Evolutionary conservation across 208 protist genomes (phyloP), one percentile per base, ranked within the genome.

Genomic region (Trypanosoma conorhini): DNA sequence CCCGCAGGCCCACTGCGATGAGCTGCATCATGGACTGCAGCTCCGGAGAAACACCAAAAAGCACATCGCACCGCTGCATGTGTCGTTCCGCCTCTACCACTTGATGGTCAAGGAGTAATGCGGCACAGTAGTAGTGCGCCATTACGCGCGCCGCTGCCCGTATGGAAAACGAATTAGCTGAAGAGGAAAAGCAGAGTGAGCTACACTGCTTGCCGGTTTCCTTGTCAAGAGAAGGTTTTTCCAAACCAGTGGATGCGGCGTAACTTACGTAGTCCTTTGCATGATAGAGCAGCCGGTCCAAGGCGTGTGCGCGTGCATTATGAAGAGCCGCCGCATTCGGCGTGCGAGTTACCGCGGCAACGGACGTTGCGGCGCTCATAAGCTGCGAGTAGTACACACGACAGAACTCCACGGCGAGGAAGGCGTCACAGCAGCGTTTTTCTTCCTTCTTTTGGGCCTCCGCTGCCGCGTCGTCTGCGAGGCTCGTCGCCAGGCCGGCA

Each of bases 331-430:
- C 58, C n/a, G 46, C 40, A 22, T 54, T 67, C 7, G 55, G 21
- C n/a, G 22, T 57, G 9, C 56, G 56, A 30, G 35, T 46, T 21
- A 12, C 44, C 0, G 22, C 30, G 1, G 13, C 35, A 5, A 38
- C 22, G 10, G 51, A 0, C 31, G 7, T 62, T 50, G 5, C 8
- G 10, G 24, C 17, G 28, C 24, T 82, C 42, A 67, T 58, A 42
- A 76, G 30, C 44, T 86, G 73, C 2, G 79, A 60, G 57, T 82
- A 77, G 61, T 86, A 79, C 42, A 86, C 70, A 19, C 73, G 74
- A 57, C 84, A 89, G 22, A 82, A 59, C 66, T 89, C 84, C 58
- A 76, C 69, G 10, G 61, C 62, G 1, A 89, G 55, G 52, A 82
- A 76, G 4, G 72, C 56, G 42, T 76, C 73, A 55, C 84, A 89